Conservation (phyloP, 1,284 basidiomycete species). For the Pseudozyma tsukubaensis region DNA sequence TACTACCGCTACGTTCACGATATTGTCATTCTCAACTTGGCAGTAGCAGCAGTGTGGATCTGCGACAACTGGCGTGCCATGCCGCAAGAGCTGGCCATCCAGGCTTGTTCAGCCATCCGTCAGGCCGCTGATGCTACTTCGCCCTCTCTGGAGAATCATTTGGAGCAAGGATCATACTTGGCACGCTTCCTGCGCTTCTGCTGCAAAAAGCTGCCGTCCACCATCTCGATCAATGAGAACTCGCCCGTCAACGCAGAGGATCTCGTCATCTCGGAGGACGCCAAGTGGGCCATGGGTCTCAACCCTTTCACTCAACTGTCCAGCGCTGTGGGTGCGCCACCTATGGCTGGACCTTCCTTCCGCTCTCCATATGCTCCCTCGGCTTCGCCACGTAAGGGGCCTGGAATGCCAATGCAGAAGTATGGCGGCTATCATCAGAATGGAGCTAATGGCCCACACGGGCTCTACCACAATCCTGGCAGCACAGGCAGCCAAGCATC, state of each 20-base stretch:
- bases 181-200: slow-evolving; percentile 51
- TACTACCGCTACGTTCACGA: slow-evolving; percentile 54
- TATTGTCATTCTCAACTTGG: slow-evolving; percentile 55
- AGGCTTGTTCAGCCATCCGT: slow-evolving; percentile 43
- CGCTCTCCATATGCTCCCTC: slow-evolving; percentile 21
- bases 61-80: slow-evolving; percentile 55
- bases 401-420: slow-evolving; percentile 13
- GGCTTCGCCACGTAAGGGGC: slow-evolving; percentile 19
- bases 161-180: slow-evolving; percentile 49
- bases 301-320: slow-evolving; percentile 37
- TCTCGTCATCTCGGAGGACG: slow-evolving; percentile 45
- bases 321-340: slow-evolving; percentile 12
- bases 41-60: slow-evolving; percentile 50
- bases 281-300: slow-evolving; percentile 49
- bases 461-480: slow-evolving; percentile 24
- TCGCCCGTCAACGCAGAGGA: slow-evolving; percentile 51
- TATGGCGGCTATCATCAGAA: slow-evolving; percentile 16
- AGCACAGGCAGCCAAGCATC: slow-evolving; percentile 26
- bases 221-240: slow-evolving; percentile 54
- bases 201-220: slow-evolving; percentile 52
- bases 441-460: slow-evolving; percentile 15
- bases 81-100: slow-evolving; percentile 45
- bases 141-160: slow-evolving; percentile 39
- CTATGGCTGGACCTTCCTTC: slow-evolving; percentile 7
- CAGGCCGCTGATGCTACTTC: slow-evolving; percentile 49